Base-by-base conservation (phyloP, 163 green algal species). In the Smithsoniella earleae region DNA sequence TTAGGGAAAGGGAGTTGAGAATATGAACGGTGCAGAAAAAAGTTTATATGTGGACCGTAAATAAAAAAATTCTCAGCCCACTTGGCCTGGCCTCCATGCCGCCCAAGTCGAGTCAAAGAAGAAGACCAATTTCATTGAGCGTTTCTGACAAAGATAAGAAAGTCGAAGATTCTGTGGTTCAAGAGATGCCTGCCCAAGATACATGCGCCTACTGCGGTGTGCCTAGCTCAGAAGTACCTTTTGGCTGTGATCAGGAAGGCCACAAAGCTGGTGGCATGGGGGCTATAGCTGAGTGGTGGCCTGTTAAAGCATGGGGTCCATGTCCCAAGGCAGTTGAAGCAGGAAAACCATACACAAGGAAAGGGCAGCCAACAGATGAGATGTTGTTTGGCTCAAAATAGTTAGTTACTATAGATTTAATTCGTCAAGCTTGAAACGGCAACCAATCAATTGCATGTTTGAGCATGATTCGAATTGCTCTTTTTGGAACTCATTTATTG, bases 161-260 rank as follows among this genome's bases (percentile, higher is more conserved):
- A n/a, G n/a, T n/a, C n/a, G n/a, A n/a, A n/a, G n/a, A n/a, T n/a
- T n/a, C n/a, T n/a, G n/a, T n/a, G n/a, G n/a, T n/a, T n/a, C n/a
- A n/a, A n/a, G n/a, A n/a, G n/a, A n/a, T 64, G 49, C 16, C 13
- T 36, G 58, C 58, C 43, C 58, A 30, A 22, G 20, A 69, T 33
- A 37, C 27, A 69, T 69, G 58, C 27, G 8, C 31, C 8, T 33
- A 69, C 27, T 69, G 58, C 27, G 58, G 58, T 25, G 58, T 43
- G 20, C n/a, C 18, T 43, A 30, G 38, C 1, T 33, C 20, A 3
- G 58, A 69, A 43, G 58, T 69, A 43, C 58, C 58, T 33, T 38
- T 69, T 22, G 58, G 58, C n/a, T 69, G 58, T 69, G 58, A 69
- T 69, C 58, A 69, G 43, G n/a, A 38, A 34, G 58, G 58, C 20